Evolutionary conservation across 2,329 filamentous ascomycete genomes (phyloP), one percentile per base, ranked within the genome.

Genomic region (Didymella pinodella): DNA sequence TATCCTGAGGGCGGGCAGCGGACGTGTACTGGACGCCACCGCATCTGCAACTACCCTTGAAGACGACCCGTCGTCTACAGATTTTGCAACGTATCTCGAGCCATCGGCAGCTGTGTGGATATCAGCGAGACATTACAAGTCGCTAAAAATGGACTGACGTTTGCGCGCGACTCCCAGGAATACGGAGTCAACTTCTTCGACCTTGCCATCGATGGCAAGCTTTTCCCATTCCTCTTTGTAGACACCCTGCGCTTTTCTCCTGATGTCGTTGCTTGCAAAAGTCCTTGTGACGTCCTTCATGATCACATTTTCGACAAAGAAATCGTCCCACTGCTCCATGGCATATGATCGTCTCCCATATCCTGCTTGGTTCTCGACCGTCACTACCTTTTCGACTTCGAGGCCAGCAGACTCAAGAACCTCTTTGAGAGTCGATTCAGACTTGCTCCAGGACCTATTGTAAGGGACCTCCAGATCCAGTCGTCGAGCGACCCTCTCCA

Each of bases 21-120:
- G 74, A 75, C 1, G 70, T 77, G 70, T 81, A 84, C 38, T 70
- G 72, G 31, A 84, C 74, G 46, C 74, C 67, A 12, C 75, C 73
- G 58, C 82, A 84, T 44, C 75, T 75, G 59, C 81, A 83, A 54
- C 78, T 74, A 34, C 82, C 81, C 20, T 71, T 74, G 51, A 80
- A 74, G 6, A 70, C 49, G 2, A 69, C 43, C 0, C 64, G 25
- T 64, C 52, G 7, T 54, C 48, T 2, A 57, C 41, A 1, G n/a
- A 38, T 22, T 54, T 61, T 6, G 66, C 26, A 1, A 65, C 45
- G 26, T 65, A 66, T 49, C 61, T 67, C 5, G 70, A 71, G 11
- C 69, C 69, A 38, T 74, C 66, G 22, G 60, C 62, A 61, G 68
- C 71, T 73, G 22, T 25, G 25, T 2, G 11, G 22, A 44, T 67